Evolutionary conservation across 306 rosid genomes (phyloP).

Genomic region (Gynostemma pentaphyllum): DNA sequence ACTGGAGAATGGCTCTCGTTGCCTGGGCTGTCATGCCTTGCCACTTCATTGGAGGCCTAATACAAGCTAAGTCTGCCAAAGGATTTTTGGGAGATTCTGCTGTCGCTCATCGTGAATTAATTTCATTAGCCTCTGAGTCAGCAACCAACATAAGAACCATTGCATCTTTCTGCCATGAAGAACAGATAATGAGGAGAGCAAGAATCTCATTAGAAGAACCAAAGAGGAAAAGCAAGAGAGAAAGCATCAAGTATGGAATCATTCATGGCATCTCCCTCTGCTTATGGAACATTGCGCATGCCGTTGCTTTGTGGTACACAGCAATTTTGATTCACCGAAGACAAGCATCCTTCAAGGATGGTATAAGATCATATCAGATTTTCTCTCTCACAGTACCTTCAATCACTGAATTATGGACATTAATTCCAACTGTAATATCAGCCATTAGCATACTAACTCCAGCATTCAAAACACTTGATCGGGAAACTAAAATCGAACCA

Average conservation of each 20-base stretch:
- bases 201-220: slow-evolving; percentile 46
- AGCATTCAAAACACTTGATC: slow-evolving; percentile 65
- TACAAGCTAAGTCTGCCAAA: slow-evolving; percentile 84
- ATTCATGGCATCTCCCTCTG: slow-evolving; percentile 76
- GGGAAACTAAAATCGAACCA: slow-evolving; percentile 59
- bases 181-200: slow-evolving; percentile 49
- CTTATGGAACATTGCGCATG: slow-evolving; percentile 92
- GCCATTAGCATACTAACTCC: slow-evolving; percentile 70
- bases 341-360: slow-evolving; percentile 51
- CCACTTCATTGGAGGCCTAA: slow-evolving; percentile 89
- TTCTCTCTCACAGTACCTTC: slow-evolving; percentile 93
- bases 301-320: slow-evolving; percentile 85
- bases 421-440: slow-evolving; percentile 72
- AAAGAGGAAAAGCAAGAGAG: slow-evolving; percentile 44
- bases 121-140: slow-evolving; percentile 70
- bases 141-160: slow-evolving; percentile 69
- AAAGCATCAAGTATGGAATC: slow-evolving; percentile 61
- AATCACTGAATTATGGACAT: slow-evolving; percentile 77
- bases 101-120: slow-evolving; percentile 55
- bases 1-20: slow-evolving; percentile 89
- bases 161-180: slow-evolving; percentile 84
- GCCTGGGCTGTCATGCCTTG: slow-evolving; percentile 99
- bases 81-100: slow-evolving; percentile 79
- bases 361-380: slow-evolving; percentile 80
- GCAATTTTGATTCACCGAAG: slow-evolving; percentile 43